phyloP scores from a whole-genome alignment of 148 eudicot species.

The Rhododendron ferrugineum region DNA sequence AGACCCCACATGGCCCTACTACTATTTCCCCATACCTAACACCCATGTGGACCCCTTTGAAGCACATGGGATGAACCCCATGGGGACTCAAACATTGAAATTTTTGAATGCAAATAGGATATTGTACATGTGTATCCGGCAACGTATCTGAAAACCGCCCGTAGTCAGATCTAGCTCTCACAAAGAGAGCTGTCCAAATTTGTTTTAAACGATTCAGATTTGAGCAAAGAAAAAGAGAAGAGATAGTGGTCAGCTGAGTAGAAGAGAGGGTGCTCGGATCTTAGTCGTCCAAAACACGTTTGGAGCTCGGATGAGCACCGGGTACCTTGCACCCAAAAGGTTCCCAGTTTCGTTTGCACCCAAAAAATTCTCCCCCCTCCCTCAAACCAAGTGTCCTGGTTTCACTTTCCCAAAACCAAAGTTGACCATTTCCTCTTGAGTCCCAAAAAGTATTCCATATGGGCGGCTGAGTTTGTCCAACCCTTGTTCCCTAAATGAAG shows the following conservation, averaged over 20 bases:
- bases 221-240: too few species aligned
- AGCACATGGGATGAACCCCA: slow-evolving; percentile 25
- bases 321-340: too few species aligned
- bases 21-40: slow-evolving; percentile 21
- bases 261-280: accelerated
- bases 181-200: too few species aligned
- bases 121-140: too few species aligned
- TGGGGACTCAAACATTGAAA: background rate
- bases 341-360: too few species aligned
- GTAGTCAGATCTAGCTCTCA: too few species aligned
- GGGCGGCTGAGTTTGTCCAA: slow-evolving; percentile 49
- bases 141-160: too few species aligned
- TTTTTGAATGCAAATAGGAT: too few species aligned
- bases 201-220: too few species aligned
- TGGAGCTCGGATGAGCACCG: too few species aligned
- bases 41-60: slow-evolving; percentile 29
- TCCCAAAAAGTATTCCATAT: slow-evolving; percentile 27
- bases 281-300: too few species aligned
- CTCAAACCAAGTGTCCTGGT: slow-evolving; percentile 13
- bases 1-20: slow-evolving; percentile 28
- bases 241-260: too few species aligned
- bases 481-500: slow-evolving; percentile 39
- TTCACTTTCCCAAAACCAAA: slow-evolving; percentile 7
- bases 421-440: slow-evolving; percentile 1
- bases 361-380: background rate